These are phyloP conservation scores for Diospyros kaki DNA, from an alignment of 148 eudicot species.

Conservation along the genomic window DNA sequence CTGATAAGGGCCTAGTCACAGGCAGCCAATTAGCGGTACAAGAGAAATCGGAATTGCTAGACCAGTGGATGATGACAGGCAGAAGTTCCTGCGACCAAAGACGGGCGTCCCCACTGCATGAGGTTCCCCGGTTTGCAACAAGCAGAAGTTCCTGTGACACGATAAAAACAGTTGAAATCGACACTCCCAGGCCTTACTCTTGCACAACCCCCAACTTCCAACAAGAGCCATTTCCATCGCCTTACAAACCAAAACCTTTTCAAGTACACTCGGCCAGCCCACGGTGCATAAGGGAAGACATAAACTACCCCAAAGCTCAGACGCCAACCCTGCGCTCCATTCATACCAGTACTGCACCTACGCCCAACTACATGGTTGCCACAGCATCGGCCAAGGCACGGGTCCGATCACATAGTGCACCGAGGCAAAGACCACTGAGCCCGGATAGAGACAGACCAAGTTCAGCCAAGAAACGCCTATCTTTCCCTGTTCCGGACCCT, in stretches of 20 bases:
- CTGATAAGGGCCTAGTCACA: constrained; percentile 19
- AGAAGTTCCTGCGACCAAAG: too few relatives aligned
- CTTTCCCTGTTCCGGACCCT: constrained; percentile 31
- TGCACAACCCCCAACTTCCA: constrained; percentile 13
- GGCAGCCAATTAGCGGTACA: background rate
- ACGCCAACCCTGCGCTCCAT: constrained; percentile 29
- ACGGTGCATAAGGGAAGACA: constrained; percentile 28
- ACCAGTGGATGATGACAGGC: too few relatives aligned
- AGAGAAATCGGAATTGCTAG: too few relatives aligned
- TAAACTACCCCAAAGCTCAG: constrained; percentile 24
- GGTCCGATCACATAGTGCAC: constrained; percentile 51
- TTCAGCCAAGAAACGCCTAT: constrained; percentile 47
- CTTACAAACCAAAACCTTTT: constrained; percentile 28
- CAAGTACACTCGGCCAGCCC: constrained; percentile 42
- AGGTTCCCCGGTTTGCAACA: constrained; percentile 13
- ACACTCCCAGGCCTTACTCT: constrained; percentile 25
- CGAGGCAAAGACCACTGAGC: constrained; percentile 50
- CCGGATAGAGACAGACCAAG: constrained; percentile 39
- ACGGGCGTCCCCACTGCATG: too few relatives aligned
- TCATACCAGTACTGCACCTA: constrained; percentile 11
- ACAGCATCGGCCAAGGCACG: constrained; percentile 78
- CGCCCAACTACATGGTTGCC: constrained; percentile 76
- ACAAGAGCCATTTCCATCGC: constrained; percentile 12
- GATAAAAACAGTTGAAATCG: constrained; percentile 37
- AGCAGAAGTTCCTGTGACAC: constrained; percentile 41